These are phyloP conservation scores for Ogataea angusta DNA, from an alignment of 805 yeast species.

Conservation along the genomic window DNA sequence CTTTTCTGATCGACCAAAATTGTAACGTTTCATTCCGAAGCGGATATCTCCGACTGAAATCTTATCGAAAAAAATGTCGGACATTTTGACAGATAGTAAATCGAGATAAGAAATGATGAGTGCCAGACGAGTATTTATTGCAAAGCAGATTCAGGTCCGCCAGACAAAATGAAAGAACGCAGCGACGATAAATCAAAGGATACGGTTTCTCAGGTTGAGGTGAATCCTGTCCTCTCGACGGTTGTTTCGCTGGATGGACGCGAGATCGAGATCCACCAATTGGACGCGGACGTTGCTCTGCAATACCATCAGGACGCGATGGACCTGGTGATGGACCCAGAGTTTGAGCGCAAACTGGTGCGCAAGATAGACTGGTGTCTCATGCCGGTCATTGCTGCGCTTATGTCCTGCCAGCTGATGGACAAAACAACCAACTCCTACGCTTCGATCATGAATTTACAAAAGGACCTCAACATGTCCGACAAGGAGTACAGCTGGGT, in stretches of 20 bases:
- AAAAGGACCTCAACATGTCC: constrained; percentile 29
- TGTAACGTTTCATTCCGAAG: too few relatives aligned
- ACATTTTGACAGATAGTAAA: too few relatives aligned
- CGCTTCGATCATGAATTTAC: constrained; percentile 38
- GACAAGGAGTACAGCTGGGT: constrained; percentile 39
- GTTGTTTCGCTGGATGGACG: neutral
- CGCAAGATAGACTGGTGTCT: neutral
- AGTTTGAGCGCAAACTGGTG: neutral
- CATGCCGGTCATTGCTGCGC: neutral
- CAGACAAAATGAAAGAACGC: too few relatives aligned
- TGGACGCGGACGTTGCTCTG: neutral
- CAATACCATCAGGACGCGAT: neutral
- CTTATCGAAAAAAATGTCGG: too few relatives aligned
- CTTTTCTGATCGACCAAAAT: too few relatives aligned
- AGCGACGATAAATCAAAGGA: too few relatives aligned
- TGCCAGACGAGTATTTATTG: too few relatives aligned
- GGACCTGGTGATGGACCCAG: neutral
- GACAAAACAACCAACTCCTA: constrained; percentile 38
- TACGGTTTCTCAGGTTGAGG: too few relatives aligned
- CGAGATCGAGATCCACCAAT: neutral
- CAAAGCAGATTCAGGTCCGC: too few relatives aligned
- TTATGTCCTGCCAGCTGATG: constrained; percentile 36
- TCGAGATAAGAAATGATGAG: too few relatives aligned
- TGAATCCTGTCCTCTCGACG: too few relatives aligned
- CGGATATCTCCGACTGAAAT: too few relatives aligned